These are phyloP conservation scores for Poa annua DNA, from an alignment of 176 grass and related monocot genomes.

Conservation along the genomic window DNA sequence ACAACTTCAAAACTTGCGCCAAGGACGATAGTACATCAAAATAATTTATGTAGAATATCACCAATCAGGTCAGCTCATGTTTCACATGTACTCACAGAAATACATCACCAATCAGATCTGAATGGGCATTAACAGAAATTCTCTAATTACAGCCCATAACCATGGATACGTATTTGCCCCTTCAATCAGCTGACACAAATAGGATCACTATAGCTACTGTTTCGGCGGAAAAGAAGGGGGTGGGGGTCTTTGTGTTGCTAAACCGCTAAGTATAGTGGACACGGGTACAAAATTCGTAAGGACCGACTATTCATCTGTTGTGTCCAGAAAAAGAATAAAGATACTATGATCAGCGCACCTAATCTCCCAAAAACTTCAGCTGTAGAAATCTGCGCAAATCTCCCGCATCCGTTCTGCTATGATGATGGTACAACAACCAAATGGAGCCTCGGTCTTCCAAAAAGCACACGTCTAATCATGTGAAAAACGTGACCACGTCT, in stretches of 20 bases:
- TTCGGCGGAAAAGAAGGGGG: not conserved
- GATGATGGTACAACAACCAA: constrained; percentile 29
- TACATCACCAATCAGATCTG: not conserved
- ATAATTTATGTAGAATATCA: not conserved
- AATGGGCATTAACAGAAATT: not conserved
- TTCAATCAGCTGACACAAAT: constrained; percentile 20
- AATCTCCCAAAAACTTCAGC: constrained; percentile 27
- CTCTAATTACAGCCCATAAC: not conserved
- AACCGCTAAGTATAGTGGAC: constrained; percentile 18
- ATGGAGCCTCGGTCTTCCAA: not conserved
- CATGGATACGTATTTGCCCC: not conserved
- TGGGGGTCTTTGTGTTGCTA: not conserved
- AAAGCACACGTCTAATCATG: constrained; percentile 52
- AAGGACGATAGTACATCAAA: not conserved
- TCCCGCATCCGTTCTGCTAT: constrained; percentile 29
- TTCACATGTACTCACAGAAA: not conserved
- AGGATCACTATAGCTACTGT: not conserved
- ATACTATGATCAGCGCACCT: not conserved
- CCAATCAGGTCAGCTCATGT: not conserved
- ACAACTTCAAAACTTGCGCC: no score
- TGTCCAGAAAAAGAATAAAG: constrained; percentile 41
- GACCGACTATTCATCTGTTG: not conserved
- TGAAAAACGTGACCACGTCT: constrained; percentile 96
- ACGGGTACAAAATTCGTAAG: constrained; percentile 50
- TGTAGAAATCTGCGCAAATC: constrained; percentile 27